Evolutionary conservation across 305 asterid species (phyloP), one percentile per base, ranked within the genome.

Genomic region (Fraxinus sp.): DNA sequence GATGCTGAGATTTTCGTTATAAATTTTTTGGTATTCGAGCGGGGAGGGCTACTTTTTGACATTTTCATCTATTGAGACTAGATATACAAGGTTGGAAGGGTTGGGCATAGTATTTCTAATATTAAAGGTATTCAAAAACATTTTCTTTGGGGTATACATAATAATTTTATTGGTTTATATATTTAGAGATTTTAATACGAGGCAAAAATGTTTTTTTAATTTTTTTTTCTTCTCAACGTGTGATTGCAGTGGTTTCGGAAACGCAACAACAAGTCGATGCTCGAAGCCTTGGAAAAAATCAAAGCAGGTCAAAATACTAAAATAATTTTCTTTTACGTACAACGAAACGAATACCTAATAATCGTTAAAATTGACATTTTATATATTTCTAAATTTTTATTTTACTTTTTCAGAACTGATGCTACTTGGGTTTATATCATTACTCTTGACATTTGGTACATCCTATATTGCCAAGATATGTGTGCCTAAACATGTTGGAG

Each of bases 271-370:
- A 92, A 88, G 80, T 92, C 94, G 1, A 90, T 93, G 97, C 33
- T 82, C 0, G 97, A 93, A 80, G 97, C 97, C 35, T 79, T 92
- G 7, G 97, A 93, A 79, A 93, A 93, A 87, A 91, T 93, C 52
- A 93, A 93, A 89, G 87, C 93, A 84, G 97, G 97, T 92, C 46
- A 11, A 14, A 14, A 46, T 14, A 4, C 13, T 16, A 10, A 24
- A 22, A 4, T 46, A 3, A 52, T 20, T 20, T 79, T 22, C 28
- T 10, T 14, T 71, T 46, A 8, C 33, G 0, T 80, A n/a, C 43
- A 1, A 24, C 43, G 46, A 39, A 1, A 22, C 43, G 16, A 41
- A 41, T 77, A 13, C 72, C 52, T 9, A 14, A 2, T 28, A 55
- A 52, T 77, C 16, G 8, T 11, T 1, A 32, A 59, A 35, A 75